phyloP scores from a whole-genome alignment of 768 basidiomycete species.

The Termitomyces sp. region DNA sequence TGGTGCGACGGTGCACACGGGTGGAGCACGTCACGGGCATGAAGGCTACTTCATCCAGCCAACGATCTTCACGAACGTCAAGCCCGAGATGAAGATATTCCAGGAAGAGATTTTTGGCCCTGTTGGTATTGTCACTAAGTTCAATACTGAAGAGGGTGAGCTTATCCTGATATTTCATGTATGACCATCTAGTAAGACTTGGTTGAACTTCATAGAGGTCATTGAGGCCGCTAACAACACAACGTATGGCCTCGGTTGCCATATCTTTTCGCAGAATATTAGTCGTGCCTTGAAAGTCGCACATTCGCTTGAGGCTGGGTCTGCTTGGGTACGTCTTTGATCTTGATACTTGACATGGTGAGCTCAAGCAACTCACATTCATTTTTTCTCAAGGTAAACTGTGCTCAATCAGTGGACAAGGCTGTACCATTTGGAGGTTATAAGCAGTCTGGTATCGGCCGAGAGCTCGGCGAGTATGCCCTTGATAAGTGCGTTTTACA shows the following conservation, averaged over 20 bases:
- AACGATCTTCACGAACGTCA: constrained; percentile 63
- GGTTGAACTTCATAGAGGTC: constrained; percentile 12
- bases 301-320: constrained; percentile 18
- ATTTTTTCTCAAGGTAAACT: constrained; percentile 14
- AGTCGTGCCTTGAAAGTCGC: constrained; percentile 16
- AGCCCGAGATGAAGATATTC: constrained; percentile 62
- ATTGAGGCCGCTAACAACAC: constrained; percentile 19
- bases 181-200: not conserved
- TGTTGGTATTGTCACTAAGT: constrained; percentile 66
- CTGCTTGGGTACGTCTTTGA: constrained; percentile 11
- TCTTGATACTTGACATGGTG: not conserved
- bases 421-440: constrained; percentile 22
- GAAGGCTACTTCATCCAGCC: constrained; percentile 69
- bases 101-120: constrained; percentile 74
- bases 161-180: not conserved
- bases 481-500: constrained; percentile 16
- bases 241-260: constrained; percentile 14
- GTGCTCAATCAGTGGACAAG: constrained; percentile 9
- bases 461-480: constrained; percentile 22
- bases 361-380: not conserved
- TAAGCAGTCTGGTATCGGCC: constrained; percentile 21
- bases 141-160: constrained; percentile 46
- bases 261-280: constrained; percentile 17
- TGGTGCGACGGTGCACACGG: constrained; percentile 58
- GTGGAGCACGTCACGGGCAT: constrained; percentile 51